Evolutionary conservation across 2,329 filamentous ascomycete genomes (phyloP).

Genomic region (Arachnopeziza araneosa): DNA sequence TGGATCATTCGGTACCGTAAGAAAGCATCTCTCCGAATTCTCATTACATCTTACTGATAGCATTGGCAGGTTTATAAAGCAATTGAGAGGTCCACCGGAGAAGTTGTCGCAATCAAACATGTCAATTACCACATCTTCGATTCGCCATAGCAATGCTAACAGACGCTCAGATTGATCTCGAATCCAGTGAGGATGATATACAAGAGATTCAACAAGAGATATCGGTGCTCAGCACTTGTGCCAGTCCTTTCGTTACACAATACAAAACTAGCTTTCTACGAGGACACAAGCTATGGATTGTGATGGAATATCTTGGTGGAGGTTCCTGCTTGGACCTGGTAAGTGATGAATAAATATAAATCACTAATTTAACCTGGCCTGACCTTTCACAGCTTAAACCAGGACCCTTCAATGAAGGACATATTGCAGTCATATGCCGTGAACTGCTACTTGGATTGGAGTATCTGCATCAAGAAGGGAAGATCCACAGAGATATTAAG

Average conservation of each 20-base stretch:
- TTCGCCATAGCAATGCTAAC: constrained; percentile 8
- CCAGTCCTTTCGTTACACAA: constrained; percentile 88
- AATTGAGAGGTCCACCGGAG: constrained; percentile 82
- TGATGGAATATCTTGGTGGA: constrained; percentile 96
- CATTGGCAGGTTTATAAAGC: constrained; percentile 70
- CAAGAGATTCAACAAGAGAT: constrained; percentile 98
- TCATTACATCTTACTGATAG: neutral
- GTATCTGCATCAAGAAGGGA: constrained; percentile 89
- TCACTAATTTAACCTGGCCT: constrained; percentile 6
- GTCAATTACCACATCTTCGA: constrained; percentile 44
- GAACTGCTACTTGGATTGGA: constrained; percentile 86
- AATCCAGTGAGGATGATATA: constrained; percentile 97
- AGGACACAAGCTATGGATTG: constrained; percentile 97
- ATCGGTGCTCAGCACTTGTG: constrained; percentile 88
- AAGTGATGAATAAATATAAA: constrained; percentile 28
- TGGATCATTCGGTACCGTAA: constrained; percentile 78
- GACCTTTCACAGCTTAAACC: constrained; percentile 66
- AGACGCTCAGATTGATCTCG: constrained; percentile 80
- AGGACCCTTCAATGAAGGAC: constrained; percentile 77
- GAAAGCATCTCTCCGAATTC: neutral
- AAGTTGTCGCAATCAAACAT: constrained; percentile 95
- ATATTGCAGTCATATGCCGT: constrained; percentile 91
- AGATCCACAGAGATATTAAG: constrained; percentile 96
- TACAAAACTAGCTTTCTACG: constrained; percentile 96
- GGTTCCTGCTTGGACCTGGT: constrained; percentile 93